These are phyloP conservation scores for Pulveroboletus sp. DNA, from an alignment of 768 basidiomycete species.

Conservation along the genomic window DNA sequence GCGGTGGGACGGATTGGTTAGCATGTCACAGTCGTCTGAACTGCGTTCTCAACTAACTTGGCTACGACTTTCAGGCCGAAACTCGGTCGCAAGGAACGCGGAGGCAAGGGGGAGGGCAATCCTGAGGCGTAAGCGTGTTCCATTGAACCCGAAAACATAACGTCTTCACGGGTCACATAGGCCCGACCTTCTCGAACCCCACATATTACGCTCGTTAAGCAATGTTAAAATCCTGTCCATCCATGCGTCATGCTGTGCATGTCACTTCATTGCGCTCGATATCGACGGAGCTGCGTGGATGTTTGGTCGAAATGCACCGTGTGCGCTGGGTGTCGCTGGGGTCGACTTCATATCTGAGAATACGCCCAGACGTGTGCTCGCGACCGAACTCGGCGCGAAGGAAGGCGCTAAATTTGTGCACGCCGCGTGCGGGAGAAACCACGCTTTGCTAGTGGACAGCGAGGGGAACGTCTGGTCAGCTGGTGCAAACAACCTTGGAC, in stretches of 20 bases:
- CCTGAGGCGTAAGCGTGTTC: constrained; percentile 31
- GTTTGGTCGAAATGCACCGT: constrained; percentile 79
- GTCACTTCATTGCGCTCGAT: constrained; percentile 75
- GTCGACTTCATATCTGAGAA: constrained; percentile 67
- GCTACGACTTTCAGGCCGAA: constrained; percentile 53
- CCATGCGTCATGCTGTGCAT: constrained; percentile 71
- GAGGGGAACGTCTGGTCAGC: constrained; percentile 81
- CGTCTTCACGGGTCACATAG: constrained; percentile 31
- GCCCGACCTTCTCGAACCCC: constrained; percentile 84
- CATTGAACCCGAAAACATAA: not conserved
- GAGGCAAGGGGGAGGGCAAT: constrained; percentile 42
- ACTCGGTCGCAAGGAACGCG: constrained; percentile 71
- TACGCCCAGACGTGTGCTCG: constrained; percentile 58
- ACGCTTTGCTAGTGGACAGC: constrained; percentile 78
- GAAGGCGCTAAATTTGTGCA: constrained; percentile 62
- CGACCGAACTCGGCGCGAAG: constrained; percentile 58
- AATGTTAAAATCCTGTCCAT: constrained; percentile 73
- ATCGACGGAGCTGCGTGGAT: constrained; percentile 79
- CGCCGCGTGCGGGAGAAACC: constrained; percentile 80
- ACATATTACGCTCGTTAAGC: constrained; percentile 83
- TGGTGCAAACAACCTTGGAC: constrained; percentile 76
- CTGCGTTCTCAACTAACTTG: constrained; percentile 6
- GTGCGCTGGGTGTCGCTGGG: constrained; percentile 58
- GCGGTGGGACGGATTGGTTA: constrained; percentile 88
- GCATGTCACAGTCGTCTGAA: not conserved